Conservation (phyloP, 2,329 filamentous ascomycete genomes). For the Botryotinia calthae region DNA sequence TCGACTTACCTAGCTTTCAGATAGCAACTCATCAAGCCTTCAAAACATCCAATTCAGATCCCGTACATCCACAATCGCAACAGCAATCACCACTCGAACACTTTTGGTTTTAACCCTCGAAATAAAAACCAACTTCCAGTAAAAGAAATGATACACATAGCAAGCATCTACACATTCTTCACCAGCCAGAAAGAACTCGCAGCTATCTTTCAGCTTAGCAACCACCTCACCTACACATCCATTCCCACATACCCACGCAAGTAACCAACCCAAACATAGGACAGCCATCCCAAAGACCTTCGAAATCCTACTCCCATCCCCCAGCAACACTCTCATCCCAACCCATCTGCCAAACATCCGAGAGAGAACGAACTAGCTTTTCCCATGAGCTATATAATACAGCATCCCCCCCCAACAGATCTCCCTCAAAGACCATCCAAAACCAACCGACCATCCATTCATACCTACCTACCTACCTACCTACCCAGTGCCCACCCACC, state of each 20-base stretch:
- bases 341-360: background rate
- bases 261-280: fast-evolving
- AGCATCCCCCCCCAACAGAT: too few relatives aligned
- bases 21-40: background rate
- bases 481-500: too few relatives aligned
- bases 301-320: background rate
- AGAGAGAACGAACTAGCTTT: background rate
- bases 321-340: background rate
- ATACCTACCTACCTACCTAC: too few relatives aligned
- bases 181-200: too few relatives aligned
- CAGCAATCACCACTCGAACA: background rate
- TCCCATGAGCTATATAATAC: background rate
- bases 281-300: background rate
- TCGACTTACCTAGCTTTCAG: background rate
- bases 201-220: background rate
- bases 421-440: too few relatives aligned
- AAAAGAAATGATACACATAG: too few relatives aligned
- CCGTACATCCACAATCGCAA: background rate
- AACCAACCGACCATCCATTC: too few relatives aligned
- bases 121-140: background rate
- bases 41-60: fast-evolving
- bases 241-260: background rate
- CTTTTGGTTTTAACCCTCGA: background rate
- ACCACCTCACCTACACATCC: background rate
- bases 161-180: too few relatives aligned